Evolutionary conservation across 805 yeast genomes (phyloP), one percentile per base, ranked within the genome.

Genomic region (Myxozyma vanderwaltii): DNA sequence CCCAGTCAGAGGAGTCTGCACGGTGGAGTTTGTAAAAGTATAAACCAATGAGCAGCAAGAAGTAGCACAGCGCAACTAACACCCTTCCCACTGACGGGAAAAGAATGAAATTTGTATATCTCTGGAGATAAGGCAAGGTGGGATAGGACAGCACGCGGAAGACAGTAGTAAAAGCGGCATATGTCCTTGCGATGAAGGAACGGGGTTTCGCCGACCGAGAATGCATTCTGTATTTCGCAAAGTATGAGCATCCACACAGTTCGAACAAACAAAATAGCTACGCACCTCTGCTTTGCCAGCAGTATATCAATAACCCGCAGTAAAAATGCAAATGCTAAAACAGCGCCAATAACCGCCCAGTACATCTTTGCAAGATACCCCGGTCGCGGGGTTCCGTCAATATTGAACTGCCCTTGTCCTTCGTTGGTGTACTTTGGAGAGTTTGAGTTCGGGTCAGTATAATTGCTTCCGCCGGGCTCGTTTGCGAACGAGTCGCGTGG

Each of bases 381-480:
- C 4, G 71, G 70, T 24, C 68, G 67, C 5, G 67, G 70, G 6
- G 59, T 52, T 26, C 68, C 68, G 23, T 64, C 66, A 24, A 54
- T 27, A 29, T 60, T 58, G 59, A 56, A 64, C 35, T 45, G 23
- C 31, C 67, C 67, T 13, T 60, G 51, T 41, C 67, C 67, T 44
- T 31, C 43, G 40, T 61, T 61, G 24, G 58, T 17, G 53, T 47
- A 61, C 21, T 8, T 15, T 3, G 45, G 53, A 15, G 24, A 12
- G 6, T 29, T 7, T 13, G 47, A 12, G 27, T 13, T 23, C 15
- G 47, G 39, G 29, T 24, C 46, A 13, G 48, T 41, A 26, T 40
- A 33, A 23, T 51, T 43, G 48, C 46, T 50, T 38, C 54, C 54
- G 26, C 46, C 46, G 35, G 54, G 41, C 39, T 51, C 51, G 33